phyloP scores from a whole-genome alignment of 1,284 basidiomycete genomes.

The Cutaneotrichosporon sp. region DNA sequence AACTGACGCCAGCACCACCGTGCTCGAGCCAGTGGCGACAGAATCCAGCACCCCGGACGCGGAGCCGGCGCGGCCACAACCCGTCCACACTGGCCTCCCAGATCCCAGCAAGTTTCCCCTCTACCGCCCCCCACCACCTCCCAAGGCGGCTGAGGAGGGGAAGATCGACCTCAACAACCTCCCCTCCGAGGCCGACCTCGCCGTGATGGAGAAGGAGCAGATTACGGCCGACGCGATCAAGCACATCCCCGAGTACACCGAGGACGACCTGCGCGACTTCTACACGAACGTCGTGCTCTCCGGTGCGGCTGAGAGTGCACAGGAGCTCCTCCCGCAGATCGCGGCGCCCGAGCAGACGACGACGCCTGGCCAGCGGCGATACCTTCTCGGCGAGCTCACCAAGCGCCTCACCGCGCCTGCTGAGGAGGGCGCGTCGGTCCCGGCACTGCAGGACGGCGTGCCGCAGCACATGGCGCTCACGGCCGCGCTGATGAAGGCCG shows the following conservation, averaged over 20 bases:
- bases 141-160: constrained; percentile 13
- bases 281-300: constrained; percentile 37
- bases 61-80: neutral
- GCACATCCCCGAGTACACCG: constrained; percentile 28
- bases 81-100: constrained; percentile 6
- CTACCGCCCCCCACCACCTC: constrained; percentile 15
- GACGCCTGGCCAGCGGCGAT: constrained; percentile 6
- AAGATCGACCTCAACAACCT: constrained; percentile 21
- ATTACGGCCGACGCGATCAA: constrained; percentile 26
- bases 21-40: neutral
- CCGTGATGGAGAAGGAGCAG: constrained; percentile 25
- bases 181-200: constrained; percentile 27
- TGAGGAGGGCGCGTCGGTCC: neutral
- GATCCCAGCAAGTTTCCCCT: constrained; percentile 21
- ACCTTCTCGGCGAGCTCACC: constrained; percentile 12
- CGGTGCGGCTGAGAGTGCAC: constrained; percentile 20
- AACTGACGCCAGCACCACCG: constrained; percentile 4
- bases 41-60: neutral
- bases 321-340: constrained; percentile 12
- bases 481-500: constrained; percentile 11
- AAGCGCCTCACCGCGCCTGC: constrained; percentile 6
- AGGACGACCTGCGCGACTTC: constrained; percentile 37
- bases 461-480: constrained; percentile 27
- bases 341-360: constrained; percentile 15
- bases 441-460: constrained; percentile 11